Conservation (phyloP, 805 yeast species). For the Candida broadrunensis region DNA sequence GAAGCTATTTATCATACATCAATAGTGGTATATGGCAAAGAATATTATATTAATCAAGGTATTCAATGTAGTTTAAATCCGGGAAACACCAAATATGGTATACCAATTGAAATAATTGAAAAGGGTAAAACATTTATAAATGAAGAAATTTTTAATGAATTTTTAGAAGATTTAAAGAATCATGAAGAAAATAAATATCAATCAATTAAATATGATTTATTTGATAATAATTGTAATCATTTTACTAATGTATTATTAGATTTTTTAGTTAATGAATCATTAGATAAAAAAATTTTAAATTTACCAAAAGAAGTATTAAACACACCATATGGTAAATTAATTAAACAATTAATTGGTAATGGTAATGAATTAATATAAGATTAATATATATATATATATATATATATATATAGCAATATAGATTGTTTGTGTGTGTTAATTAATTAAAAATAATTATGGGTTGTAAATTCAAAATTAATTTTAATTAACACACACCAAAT, state of each 20-base stretch:
- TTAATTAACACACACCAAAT: too few species aligned
- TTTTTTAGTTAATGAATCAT: slow-evolving; percentile 52
- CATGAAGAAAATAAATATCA: slow-evolving; percentile 40
- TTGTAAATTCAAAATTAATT: too few species aligned
- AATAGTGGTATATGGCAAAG: slow-evolving; percentile 51
- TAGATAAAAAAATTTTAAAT: slow-evolving; percentile 51
- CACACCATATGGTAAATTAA: slow-evolving; percentile 33
- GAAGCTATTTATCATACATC: slow-evolving; percentile 72
- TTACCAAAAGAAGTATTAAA: slow-evolving; percentile 51
- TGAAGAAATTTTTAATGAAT: slow-evolving; percentile 52
- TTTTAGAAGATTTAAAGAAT: slow-evolving; percentile 43
- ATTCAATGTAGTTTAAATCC: slow-evolving; percentile 40
- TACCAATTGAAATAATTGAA: slow-evolving; percentile 50
- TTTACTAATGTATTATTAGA: slow-evolving; percentile 57
- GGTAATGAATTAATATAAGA: background rate
- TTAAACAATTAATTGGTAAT: slow-evolving; percentile 27
- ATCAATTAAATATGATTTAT: slow-evolving; percentile 51
- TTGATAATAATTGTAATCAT: slow-evolving; percentile 67
- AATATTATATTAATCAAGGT: slow-evolving; percentile 60
- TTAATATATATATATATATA: background rate
- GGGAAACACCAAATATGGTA: slow-evolving; percentile 59
- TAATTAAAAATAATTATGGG: too few species aligned
- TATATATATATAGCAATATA: too few species aligned
- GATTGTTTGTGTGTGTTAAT: too few species aligned
- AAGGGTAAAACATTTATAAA: slow-evolving; percentile 54